Percentiles rank a stretch among this genome's conserved stretches.
These are phyloP conservation scores for Heterobasidion parviporum DNA, from an alignment of 1,284 basidiomycete species.

Conservation along the genomic window DNA sequence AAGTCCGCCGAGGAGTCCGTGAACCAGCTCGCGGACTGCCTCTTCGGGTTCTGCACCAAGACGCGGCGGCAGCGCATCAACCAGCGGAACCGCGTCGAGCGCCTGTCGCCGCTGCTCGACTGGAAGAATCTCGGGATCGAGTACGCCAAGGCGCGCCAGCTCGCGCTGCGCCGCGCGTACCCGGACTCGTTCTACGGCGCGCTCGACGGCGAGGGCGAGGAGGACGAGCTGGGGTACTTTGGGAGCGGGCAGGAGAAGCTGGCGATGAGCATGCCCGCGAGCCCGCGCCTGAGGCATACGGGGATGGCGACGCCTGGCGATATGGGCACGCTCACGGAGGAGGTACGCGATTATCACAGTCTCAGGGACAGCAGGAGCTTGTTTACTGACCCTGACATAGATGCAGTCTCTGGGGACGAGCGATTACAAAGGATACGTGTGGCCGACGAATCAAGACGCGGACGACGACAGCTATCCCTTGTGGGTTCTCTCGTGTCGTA, in stretches of 20 bases:
- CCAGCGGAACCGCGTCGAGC: conserved; percentile 95
- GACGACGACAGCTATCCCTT: conserved; percentile 92
- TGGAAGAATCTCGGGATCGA: conserved; percentile 98
- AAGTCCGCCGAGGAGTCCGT: conserved; percentile 91
- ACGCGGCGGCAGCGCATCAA: conserved; percentile 96
- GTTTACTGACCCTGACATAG: conserved; percentile 21
- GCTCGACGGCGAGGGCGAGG: conserved; percentile 17
- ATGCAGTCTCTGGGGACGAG: conserved; percentile 85
- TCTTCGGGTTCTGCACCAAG: conserved; percentile 81
- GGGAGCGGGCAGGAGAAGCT: conserved; percentile 59
- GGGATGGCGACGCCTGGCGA: conserved; percentile 87
- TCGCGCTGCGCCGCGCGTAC: conserved; percentile 90
- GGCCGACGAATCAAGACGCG: conserved; percentile 60
- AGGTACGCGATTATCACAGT: conserved; percentile 34
- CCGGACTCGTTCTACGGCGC: conserved; percentile 78
- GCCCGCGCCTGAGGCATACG: conserved; percentile 64
- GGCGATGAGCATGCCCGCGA: conserved; percentile 79
- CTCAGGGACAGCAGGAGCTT: background rate
- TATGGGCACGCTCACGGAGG: conserved; percentile 90
- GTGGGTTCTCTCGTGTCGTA: conserved; percentile 32
- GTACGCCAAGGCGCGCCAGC: conserved; percentile 91
- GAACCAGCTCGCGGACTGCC: conserved; percentile 62
- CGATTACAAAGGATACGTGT: conserved; percentile 79
- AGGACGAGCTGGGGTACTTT: conserved; percentile 53
- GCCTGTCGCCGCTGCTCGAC: conserved; percentile 86